phyloP scores from a whole-genome alignment of 1,284 basidiomycete genomes.

The Porodaedalea pini region DNA sequence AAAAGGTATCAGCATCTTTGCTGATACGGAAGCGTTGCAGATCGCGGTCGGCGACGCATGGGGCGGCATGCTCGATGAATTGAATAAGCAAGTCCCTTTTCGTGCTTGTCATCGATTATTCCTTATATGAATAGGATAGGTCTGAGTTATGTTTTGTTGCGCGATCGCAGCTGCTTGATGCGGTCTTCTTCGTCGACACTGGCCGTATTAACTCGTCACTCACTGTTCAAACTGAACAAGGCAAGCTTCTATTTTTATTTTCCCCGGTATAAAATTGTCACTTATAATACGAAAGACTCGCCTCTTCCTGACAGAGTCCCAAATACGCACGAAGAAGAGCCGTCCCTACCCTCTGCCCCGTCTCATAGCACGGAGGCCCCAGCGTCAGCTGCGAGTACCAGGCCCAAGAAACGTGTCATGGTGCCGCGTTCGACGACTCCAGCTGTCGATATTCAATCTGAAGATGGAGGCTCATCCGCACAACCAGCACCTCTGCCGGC shows the following conservation, averaged over 20 bases:
- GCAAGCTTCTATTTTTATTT: not conserved
- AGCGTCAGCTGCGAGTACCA: not conserved
- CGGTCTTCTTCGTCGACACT: constrained; percentile 31
- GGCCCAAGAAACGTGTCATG: not conserved
- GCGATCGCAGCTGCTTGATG: constrained; percentile 30
- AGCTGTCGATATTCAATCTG: not conserved
- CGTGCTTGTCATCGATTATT: constrained; percentile 11
- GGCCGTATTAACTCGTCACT: constrained; percentile 28
- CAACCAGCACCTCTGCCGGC: not conserved
- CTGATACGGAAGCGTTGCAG: constrained; percentile 43
- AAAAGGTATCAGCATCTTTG: constrained; percentile 49
- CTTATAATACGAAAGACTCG: constrained; percentile 18
- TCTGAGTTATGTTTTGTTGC: constrained; percentile 29
- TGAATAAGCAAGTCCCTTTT: constrained; percentile 41
- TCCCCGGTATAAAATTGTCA: not conserved
- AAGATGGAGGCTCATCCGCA: not conserved
- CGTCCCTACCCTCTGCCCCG: constrained; percentile 26
- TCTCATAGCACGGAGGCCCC: constrained; percentile 22
- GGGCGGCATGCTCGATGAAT: constrained; percentile 47
- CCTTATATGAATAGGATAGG: constrained; percentile 23
- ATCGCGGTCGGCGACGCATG: constrained; percentile 47
- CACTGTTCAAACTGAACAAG: not conserved
- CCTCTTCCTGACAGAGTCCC: constrained; percentile 31
- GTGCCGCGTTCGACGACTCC: not conserved
- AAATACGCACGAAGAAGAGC: constrained; percentile 33